Evolutionary conservation across 805 yeast species (phyloP), one percentile per base, ranked within the genome.

Genomic region (Schizosaccharomyces osmophilus): DNA sequence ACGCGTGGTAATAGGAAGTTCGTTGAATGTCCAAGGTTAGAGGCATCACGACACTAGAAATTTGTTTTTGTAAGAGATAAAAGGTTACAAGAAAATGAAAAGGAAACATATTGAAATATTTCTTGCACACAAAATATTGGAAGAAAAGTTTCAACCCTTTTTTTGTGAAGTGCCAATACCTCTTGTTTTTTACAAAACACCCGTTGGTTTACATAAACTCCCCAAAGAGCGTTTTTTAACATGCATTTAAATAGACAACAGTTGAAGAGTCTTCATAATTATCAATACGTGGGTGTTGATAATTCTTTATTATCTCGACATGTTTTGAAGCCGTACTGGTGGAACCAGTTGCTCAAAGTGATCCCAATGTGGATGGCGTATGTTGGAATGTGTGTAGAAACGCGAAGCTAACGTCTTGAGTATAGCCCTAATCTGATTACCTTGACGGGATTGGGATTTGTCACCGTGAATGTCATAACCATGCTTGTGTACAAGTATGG

Each of bases 291-390:
- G 19, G 61, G 39, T 9, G 94, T 87, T 66, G 98, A 90, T 68
- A 82, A 85, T 64, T 87, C 96, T 1, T 72, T 85, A 51, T 74
- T 84, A 51, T 84, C 97, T 17, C 82, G 82, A 69, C 81, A 82
- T 67, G 73, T 89, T 22, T 77, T 90, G 67, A 87, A 86, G 70
- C 86, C 83, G 62, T 90, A 88, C 76, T 90, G 57, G 57, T 51
- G 97, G 97, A 75, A 78, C 62, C 74, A 77, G 66, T 85, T 87
- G 69, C 94, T 85, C 42, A 72, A 75, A 63, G 77, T 88, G 62
- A 87, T 90, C 77, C 98, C 98, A 2, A 65, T 79, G 63, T 83
- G 83, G 80, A 84, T 93, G 85, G 97, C 97, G 61, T 59, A 59
- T 11, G 54, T 6, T 43, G 13, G 9, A 22, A 2, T 22, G 13